Evolutionary conservation across 2,329 filamentous ascomycete species (phyloP).

Genomic region (Ophiosphaerella korrae): DNA sequence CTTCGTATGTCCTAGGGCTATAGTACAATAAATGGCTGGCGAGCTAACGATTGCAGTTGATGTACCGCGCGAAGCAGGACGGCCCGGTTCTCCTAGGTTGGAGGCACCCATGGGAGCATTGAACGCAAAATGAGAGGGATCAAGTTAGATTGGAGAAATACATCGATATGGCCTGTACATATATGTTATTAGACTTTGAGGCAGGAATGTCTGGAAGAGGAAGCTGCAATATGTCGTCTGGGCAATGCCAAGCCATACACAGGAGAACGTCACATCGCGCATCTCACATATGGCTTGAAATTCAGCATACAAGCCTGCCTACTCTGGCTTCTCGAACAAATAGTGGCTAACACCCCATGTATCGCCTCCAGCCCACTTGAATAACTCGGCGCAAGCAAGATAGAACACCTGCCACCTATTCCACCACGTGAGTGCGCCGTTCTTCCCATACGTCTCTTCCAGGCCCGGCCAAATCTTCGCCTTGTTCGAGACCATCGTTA

Average conservation of each 20-base stretch:
- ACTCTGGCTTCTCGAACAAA: conserved; percentile 64
- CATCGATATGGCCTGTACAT: conserved; percentile 18
- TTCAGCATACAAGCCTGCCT: conserved; percentile 1
- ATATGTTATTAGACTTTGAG: conserved; percentile 1
- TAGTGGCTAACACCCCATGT: conserved; percentile 72
- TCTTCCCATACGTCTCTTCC: conserved; percentile 67
- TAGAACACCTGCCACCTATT: conserved; percentile 76
- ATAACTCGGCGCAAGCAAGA: conserved; percentile 72
- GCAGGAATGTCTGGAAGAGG: not conserved
- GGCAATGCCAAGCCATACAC: conserved; percentile 23
- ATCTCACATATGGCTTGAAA: not conserved
- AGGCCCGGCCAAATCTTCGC: conserved; percentile 67
- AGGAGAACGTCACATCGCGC: conserved; percentile 1
- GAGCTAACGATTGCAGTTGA: conserved; percentile 64
- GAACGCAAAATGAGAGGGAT: conserved; percentile 14
- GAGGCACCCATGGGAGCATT: conserved; percentile 72
- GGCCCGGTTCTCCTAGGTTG: conserved; percentile 87
- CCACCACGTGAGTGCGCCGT: conserved; percentile 66
- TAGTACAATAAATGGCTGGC: not conserved
- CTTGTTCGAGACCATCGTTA: conserved; percentile 64
- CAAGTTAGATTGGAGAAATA: not conserved
- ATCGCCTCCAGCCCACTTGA: conserved; percentile 68
- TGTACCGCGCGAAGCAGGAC: conserved; percentile 97
- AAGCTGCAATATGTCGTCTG: conserved; percentile 11
- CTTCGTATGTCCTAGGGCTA: conserved; percentile 69